Base-by-base conservation (phyloP, 2,329 filamentous ascomycete species). In the Gnomoniopsis sp. region DNA sequence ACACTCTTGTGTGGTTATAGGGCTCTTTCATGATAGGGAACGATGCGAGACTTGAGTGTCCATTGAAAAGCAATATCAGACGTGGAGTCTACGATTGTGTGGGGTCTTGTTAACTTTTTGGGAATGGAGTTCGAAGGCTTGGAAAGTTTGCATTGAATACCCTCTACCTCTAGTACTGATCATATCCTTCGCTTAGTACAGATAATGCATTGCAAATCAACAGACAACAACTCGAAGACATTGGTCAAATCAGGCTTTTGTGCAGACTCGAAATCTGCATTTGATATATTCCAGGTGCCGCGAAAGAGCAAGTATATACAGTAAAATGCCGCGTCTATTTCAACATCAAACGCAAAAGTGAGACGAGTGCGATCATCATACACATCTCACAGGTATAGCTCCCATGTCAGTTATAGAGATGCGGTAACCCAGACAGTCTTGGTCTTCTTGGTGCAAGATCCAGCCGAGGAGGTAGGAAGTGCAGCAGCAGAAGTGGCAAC, bases 401-500 rank as follows among this genome's bases (percentile, higher is more conserved):
- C 22, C 36, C 23, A 3, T 14, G 21, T 30, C 3, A n/a, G n/a
- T 33, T 52, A 61, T 26, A 23, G 51, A 52, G 59, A 61, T n/a
- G 49, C 53, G 30, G 59, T 61, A 22, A 59, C 59, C n/a, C 53
- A 61, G 14, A 61, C 53, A 6, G 59, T 61, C 44, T 55, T 61
- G 22, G 56, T 59, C 59, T 43, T 61, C 59, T 56, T 61, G 44
- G 49, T 38, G 49, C 59, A 61, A 3, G 46, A 23, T 17, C 49
- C 51, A 47, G 46, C 56, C 43, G 53, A 26, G 7, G 53, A 55
- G 17, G 44, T 49, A 41, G 53, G 21, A 43, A 55, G 53, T 19
- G 34, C 53, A 10, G 44, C 46, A 3, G 44, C 49, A 26, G 33
- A 52, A 30, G 14, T 22, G 19, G 52, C 36, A 22, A 34, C 52